Evolutionary conservation across 495 filamentous ascomycete genomes (phyloP), one percentile per base, ranked within the genome.

Genomic region (Thermothielavioides terrestris): DNA sequence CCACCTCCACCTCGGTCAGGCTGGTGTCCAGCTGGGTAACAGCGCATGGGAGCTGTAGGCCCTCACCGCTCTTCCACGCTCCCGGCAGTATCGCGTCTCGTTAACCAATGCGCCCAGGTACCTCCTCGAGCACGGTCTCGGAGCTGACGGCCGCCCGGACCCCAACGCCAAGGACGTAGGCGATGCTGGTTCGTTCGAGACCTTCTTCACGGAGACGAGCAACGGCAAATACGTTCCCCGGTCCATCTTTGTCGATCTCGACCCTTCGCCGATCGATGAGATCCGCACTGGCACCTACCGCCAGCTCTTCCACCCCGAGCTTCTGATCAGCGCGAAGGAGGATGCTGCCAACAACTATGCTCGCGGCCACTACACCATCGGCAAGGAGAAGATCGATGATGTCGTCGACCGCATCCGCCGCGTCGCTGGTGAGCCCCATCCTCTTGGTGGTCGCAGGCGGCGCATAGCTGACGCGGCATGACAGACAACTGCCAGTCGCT

Each of bases 261-360:
- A 94, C 68, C 88, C 88, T 26, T 90, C 86, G 66, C 88, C 88
- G 41, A 89, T 94, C 64, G 88, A 94, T 59, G 88, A 94, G 72
- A 90, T 94, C 68, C 83, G 88, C 37, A 89, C 84, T 49, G 88
- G 88, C 60, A 56, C 63, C 55, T 91, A 89, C 68, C 84, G 87
- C 50, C 80, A 89, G 59, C 83, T 94, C 31, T 94, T 94, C 74
- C 88, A 92, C 67, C 88, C 88, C 23, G 88, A 92, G 70, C 73
- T 84, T 55, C 67, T 94, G 68, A 87, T 94, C 63, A 89, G 82
- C 65, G 88, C 88, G 54, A 94, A 94, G 71, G 88, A 94, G 68
- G 88, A 94, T 79, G 88, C 88, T 48, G 86, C 88, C 62, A 94
- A 94, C 70, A 94, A 94, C 77, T 94, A 94, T 74, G 88, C 88